phyloP scores from a whole-genome alignment of 164 flowering plant genomes.

The Kingdonia uniflora region DNA sequence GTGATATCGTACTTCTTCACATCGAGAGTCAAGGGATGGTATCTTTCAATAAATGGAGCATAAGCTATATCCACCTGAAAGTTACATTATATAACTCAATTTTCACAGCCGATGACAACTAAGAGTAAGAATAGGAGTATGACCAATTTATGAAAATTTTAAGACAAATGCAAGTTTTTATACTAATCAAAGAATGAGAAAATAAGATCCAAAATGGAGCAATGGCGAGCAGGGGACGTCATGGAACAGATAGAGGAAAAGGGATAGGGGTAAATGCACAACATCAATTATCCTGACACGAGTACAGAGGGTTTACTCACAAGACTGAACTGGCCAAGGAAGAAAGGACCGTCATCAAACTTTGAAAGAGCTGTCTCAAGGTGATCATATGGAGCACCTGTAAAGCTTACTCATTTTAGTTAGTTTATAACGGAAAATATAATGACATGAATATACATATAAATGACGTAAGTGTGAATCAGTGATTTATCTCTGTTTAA shows the following conservation, averaged over 20 bases:
- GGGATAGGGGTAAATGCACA: background rate
- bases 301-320: conserved; percentile 33
- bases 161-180: too few species aligned
- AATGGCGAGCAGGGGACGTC: too few species aligned
- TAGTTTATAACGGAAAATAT: too few species aligned
- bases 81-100: too few species aligned
- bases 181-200: too few species aligned
- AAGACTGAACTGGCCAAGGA: conserved; percentile 76
- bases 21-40: conserved; percentile 36
- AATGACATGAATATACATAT: background rate
- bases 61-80: conserved; percentile 1
- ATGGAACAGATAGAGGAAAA: background rate
- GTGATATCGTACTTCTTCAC: conserved; percentile 54
- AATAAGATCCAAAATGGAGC: too few species aligned
- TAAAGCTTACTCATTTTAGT: too few species aligned
- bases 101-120: too few species aligned
- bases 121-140: too few species aligned
- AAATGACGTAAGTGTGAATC: background rate
- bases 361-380: conserved; percentile 62
- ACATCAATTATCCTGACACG: too few species aligned
- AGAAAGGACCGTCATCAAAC: conserved; percentile 80
- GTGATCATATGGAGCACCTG: conserved; percentile 59
- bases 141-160: too few species aligned
- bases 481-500: background rate
- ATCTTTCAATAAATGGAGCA: conserved; percentile 4